These are phyloP conservation scores for Scytalidium sp. DNA, from an alignment of 2,329 filamentous ascomycete genomes.

Conservation along the genomic window DNA sequence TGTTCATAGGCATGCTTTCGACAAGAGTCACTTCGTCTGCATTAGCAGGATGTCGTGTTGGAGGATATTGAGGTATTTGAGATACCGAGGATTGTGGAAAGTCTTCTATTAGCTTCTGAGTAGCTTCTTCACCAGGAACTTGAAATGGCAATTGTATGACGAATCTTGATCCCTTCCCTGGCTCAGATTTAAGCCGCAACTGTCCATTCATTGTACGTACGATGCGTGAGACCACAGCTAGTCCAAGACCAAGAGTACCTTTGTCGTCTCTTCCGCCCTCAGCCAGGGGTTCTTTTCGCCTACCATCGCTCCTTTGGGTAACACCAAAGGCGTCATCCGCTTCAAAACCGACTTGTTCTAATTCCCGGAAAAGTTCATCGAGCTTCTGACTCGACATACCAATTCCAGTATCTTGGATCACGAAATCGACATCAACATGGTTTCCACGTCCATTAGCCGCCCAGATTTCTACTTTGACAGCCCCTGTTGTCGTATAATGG, in stretches of 20 bases:
- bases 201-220: conserved; percentile 91
- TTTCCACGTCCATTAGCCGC: conserved; percentile 50
- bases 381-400: conserved; percentile 64
- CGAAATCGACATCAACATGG: conserved; percentile 68
- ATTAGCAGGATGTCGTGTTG: conserved; percentile 16
- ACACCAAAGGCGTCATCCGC: conserved; percentile 25
- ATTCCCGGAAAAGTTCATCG: conserved; percentile 54
- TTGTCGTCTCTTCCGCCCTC: conserved; percentile 31
- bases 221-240: conserved; percentile 85
- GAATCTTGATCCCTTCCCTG: conserved; percentile 79
- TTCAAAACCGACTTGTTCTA: conserved; percentile 55
- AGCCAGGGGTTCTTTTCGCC: conserved; percentile 12
- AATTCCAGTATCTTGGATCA: conserved; percentile 70
- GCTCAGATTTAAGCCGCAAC: conserved; percentile 77
- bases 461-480: conserved; percentile 68
- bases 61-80: not conserved
- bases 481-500: conserved; percentile 68
- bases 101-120: not conserved
- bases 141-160: conserved; percentile 76
- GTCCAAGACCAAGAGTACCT: conserved; percentile 69
- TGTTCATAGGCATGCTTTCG: conserved; percentile 26
- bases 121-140: conserved; percentile 44
- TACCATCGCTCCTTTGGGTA: conserved; percentile 18
- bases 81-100: not conserved
- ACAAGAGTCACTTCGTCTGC: conserved; percentile 62